Evolutionary conservation across 257 asterid genomes (phyloP).

Genomic region (Schizonepeta tenuifolia): DNA sequence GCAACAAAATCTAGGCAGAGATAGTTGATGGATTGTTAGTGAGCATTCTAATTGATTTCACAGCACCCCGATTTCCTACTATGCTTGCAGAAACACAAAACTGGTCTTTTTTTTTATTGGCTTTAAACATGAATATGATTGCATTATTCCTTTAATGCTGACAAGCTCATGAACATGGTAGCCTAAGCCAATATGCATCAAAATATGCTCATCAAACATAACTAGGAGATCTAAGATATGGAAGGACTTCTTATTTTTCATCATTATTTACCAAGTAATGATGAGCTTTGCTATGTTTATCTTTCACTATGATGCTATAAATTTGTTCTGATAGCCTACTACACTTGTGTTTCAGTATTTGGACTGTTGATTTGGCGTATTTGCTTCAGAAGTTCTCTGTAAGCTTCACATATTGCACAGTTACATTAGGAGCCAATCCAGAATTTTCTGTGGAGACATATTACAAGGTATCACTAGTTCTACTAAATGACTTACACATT

Average conservation of each 20-base stretch:
- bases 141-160: not conserved
- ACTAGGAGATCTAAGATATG: not conserved
- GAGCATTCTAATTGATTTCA: not conserved
- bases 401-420: slow-evolving; percentile 84
- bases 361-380: slow-evolving; percentile 99
- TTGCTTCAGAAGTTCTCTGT: slow-evolving; percentile 85
- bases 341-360: slow-evolving; percentile 62
- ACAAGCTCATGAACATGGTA: slow-evolving; percentile 4
- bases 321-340: slow-evolving; percentile 41
- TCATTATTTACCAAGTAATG: not conserved
- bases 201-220: not conserved
- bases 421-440: slow-evolving; percentile 96
- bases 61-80: not conserved
- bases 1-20: not conserved
- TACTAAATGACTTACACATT: slow-evolving; percentile 6
- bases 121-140: not conserved
- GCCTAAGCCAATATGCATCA: not conserved
- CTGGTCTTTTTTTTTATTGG: not conserved
- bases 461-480: slow-evolving; percentile 67
- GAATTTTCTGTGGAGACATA: slow-evolving; percentile 82
- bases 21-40: not conserved
- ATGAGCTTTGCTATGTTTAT: slow-evolving; percentile 24
- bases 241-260: no score
- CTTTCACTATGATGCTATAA: slow-evolving; percentile 5
- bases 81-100: not conserved